Base-by-base conservation (phyloP, 73 alveolate species). In the Paramecium primaurelia region DNA sequence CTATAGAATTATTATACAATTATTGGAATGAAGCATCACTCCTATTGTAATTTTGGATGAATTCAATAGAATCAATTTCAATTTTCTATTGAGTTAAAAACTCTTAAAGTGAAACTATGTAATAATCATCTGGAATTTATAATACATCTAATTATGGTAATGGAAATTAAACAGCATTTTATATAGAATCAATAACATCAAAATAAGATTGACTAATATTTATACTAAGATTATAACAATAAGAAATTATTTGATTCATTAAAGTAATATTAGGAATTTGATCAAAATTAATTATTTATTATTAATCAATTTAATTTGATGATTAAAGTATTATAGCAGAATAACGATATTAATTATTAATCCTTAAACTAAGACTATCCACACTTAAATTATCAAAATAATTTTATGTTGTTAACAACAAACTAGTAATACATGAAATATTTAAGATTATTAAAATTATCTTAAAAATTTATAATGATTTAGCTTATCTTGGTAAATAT, bases 401-500 rank as follows among this genome's bases (percentile, higher is more conserved):
- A 45, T 80, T 80, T 12, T 80, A 44, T 1, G 91, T 80, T 80
- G 91, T 80, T 36, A 80, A 25, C 8, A 80, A 20, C 22, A 80
- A 80, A 18, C 64, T 44, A 18, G 45, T 80, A 0, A 80, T 80
- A 6, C 91, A 34, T 16, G 91, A 34, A 20, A 80, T 80, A 25
- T 80, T 80, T 45, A 80, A 49, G 22, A 20, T 26, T 1, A 80
- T 49, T 49, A 80, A 80, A 3, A 80, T 44, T 11, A 80, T 40
- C 26, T 80, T 80, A 18, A 80, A 80, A 3, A 80, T 18, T 80
- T 80, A 25, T 1, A 80, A 36, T 12, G 91, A 80, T 44, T 40
- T 45, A 16, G 91, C 91, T 47, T 80, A 80, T 44, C 91, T 80
- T 45, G 91, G 91, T 14, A 44, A 10, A 80, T 80, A 80, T 80